Evolutionary conservation across 78 protist genomes (phyloP).

Genomic region (Anaeramoeba flamelloides): DNA sequence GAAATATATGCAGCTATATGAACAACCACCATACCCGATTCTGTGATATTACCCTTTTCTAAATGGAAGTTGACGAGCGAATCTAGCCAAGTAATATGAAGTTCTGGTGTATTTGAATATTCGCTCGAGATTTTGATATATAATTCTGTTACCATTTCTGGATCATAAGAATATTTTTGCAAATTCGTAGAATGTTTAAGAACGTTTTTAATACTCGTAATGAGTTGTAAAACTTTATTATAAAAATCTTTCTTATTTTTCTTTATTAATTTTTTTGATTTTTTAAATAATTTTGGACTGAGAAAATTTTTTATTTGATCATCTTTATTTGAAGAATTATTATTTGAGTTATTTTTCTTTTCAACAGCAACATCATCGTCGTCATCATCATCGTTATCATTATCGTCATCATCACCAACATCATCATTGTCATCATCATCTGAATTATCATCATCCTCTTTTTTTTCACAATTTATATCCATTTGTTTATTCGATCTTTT

Average conservation of each 20-base stretch:
- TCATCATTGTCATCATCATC: too few species aligned
- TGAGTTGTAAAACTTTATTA: neutral
- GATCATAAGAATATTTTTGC: neutral
- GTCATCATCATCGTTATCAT: too few species aligned
- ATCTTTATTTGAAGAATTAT: too few species aligned
- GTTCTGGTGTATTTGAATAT: neutral
- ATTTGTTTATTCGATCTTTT: too few species aligned
- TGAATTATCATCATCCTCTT: too few species aligned
- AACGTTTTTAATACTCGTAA: neutral
- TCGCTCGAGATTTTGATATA: neutral
- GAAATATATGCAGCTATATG: neutral
- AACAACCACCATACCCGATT: neutral
- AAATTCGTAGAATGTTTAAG: neutral
- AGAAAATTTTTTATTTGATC: too few species aligned
- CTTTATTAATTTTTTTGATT: too few species aligned
- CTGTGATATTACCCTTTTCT: neutral
- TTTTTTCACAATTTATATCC: too few species aligned
- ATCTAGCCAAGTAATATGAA: neutral
- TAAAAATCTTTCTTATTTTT: neutral
- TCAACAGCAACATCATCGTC: too few species aligned
- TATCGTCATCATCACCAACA: too few species aligned
- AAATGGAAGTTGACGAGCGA: neutral
- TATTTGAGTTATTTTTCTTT: too few species aligned
- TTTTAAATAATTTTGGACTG: too few species aligned
- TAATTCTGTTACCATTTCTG: neutral